Evolutionary conservation across 179 eudicot species (phyloP), one percentile per base, ranked within the genome.

Genomic region (Beta lomatogona): DNA sequence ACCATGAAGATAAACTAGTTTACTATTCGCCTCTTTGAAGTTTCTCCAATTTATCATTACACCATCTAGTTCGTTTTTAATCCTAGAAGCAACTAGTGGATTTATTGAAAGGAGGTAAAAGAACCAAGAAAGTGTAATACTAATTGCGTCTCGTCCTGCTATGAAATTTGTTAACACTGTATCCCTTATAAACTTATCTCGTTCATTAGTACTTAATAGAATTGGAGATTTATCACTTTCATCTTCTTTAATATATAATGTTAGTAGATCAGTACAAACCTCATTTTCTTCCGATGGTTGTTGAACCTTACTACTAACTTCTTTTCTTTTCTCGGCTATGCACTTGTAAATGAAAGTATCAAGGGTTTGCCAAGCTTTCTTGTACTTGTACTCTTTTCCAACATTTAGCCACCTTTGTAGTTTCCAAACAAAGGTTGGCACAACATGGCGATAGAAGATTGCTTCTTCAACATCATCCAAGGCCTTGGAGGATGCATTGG

Each of bases 1-100:
- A 19, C 85, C 86, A 50, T 90, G 92, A n/a, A 90, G 76, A 83
- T 88, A 87, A 19, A 86, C 86, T 31, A 90, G 65, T 65, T 86
- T 82, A 15, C 31, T 28, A 31, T 13, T 54, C 11, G 76, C n/a
- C 67, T 76, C 83, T 25, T 67, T 36, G n/a, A 50, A 22, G 8
- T 76, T 55, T 2, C 2, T 7, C 41, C 19, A 0, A 46, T 76
- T 25, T 45, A 57, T 41, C 3, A 14, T 60, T 28, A 59, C 50
- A 10, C 61, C 14, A 0, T 65, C 67, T 58, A 77, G 13, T 21
- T 85, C 85, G 19, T 44, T 70, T 46, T 55, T 46, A 25, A 85
- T 69, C 63, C 69, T 82, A 7, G 79, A 64, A 14, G 44, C 48
- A 22, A 60, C 44, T 18, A 16, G 18, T n/a, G 53, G 79, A 53